Base-by-base conservation (phyloP, 306 rosid genomes). In the Lathyrus tuberosus region DNA sequence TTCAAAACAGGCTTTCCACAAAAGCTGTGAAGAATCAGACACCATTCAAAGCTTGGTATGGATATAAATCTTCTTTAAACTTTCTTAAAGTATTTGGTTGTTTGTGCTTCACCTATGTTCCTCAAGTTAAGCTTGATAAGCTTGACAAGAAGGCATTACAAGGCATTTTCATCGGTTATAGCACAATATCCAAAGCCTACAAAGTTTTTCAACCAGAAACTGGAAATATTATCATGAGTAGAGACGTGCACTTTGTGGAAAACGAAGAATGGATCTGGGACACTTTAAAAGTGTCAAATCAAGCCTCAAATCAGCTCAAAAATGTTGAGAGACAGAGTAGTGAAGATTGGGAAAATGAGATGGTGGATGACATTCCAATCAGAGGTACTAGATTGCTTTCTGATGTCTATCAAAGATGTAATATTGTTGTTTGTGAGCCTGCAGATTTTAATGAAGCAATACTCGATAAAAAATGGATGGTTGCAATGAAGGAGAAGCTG, bases 41-140 rank as follows among this genome's bases (percentile, higher is more conserved):
- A 20, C 1, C 22, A 20, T 20, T 20, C 22, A 1, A 20, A 20
- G 22, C 1, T 0, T 20, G 11, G 42, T 37, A 37, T 37, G 42
- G 10, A 37, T 37, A 37, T 37, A 37, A 37, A 37, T 11, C 10
- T 37, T 37, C 42, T 37, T 37, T 37, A 37, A 37, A 37, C 10
- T 0, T 37, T 37, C 42, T 37, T 37, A 3, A 37, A 37, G 5
- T 9, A 24, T 24, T 24, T 24, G 26, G 18, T 46, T 46, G 52
- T n/a, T 46, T 46, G 52, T 46, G 16, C 18, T 46, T 12, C 8
- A 12, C 20, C n/a, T n/a, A 46, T 46, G 52, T 46, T 4, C 52
- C 52, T 46, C 52, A 46, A n/a, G 52, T 46, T 46, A 46, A 46
- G 52, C 52, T 20, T 14, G 52, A 46, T n/a, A 46, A 46, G 52